Base-by-base conservation (phyloP, 2,329 filamentous ascomycete species). In the Niveomyces coronatus region DNA sequence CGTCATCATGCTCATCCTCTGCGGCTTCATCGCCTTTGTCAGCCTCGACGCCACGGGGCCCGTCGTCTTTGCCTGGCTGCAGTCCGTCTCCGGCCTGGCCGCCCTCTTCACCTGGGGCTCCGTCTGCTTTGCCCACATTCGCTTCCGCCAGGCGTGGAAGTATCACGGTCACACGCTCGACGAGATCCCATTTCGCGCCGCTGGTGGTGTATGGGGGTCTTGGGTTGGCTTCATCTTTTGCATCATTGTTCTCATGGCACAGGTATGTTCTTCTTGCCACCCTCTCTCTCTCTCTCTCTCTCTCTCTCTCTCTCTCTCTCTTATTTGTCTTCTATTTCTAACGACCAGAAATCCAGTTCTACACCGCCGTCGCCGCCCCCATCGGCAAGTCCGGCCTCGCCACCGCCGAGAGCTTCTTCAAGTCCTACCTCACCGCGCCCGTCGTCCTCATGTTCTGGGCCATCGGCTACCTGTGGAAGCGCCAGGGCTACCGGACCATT, bases 101-200 rank as follows among this genome's bases (percentile, higher is more conserved):
- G 71, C 75, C 10, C 65, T 84, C 30, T 82, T 81, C 54, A 77
- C 77, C 9, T 85, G 79, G 79, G 77, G 70, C 14, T 79, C 74
- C 27, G 81, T 83, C 48, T 82, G 77, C 49, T 58, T 79, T 3
- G 68, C 76, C 3, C 80, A 84, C 49, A 81, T 84, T 51, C 76
- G 79, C 15, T 82, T 83, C 67, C 75, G 79, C 24, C 50, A 57
- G 3, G 79, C 77, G 0, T 84, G 79, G 79, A 63, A 60, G 5
- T 55, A 61, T 22, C 68, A 79, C 43, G 76, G 76, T 27, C 76
- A 73, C 55, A 68, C 64, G 9, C 54, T 81, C 7, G 74, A 80
- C 36, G 79, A 83, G 56, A 68, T 85, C n/a, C 74, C 79, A 1
- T 85, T 79, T 63, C 56, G 60, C 35, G 73, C 76, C 10, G 62